Evolutionary conservation across 805 yeast species (phyloP).

Genomic region (Starmerella potacharoeniae): DNA sequence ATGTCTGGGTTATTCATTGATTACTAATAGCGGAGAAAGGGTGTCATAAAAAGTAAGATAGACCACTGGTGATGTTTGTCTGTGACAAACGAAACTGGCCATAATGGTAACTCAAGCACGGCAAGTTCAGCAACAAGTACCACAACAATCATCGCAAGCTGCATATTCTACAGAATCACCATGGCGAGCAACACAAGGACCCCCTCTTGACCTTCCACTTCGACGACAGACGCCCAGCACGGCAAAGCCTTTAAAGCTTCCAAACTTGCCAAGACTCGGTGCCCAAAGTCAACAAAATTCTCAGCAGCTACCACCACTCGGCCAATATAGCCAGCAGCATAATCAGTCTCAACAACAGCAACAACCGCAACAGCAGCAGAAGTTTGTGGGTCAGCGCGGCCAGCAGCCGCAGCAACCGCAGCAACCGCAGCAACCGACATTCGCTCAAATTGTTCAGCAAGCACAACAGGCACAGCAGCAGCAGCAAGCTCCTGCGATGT

Average conservation of each 20-base stretch:
- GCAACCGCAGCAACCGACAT: slow-evolving; percentile 9
- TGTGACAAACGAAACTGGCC: not conserved
- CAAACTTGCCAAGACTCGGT: slow-evolving; percentile 17
- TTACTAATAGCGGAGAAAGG: not conserved
- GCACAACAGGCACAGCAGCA: slow-evolving; percentile 10
- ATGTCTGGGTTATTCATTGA: not conserved
- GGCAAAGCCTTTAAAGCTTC: slow-evolving; percentile 15
- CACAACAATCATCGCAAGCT: slow-evolving; percentile 1
- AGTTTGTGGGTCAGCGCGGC: not conserved
- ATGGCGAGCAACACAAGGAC: slow-evolving; percentile 14
- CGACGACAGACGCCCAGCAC: not conserved
- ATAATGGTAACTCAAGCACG: slow-evolving; percentile 3
- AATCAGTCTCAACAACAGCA: slow-evolving; percentile 3
- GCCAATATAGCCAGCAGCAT: not conserved
- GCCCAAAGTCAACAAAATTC: slow-evolving; percentile 2
- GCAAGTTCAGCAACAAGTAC: not conserved
- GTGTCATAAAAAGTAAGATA: slow-evolving; percentile 2
- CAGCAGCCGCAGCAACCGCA: not conserved
- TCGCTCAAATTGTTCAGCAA: slow-evolving; percentile 19
- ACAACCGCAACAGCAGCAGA: not conserved
- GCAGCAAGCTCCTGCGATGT: not conserved
- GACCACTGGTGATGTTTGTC: not conserved
- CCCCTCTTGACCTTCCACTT: not conserved
- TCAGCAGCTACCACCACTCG: slow-evolving; percentile 2
- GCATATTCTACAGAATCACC: slow-evolving; percentile 16